These are phyloP conservation scores for Capsicum rhomboideum DNA, from an alignment of 257 asterid species.

Conservation along the genomic window DNA sequence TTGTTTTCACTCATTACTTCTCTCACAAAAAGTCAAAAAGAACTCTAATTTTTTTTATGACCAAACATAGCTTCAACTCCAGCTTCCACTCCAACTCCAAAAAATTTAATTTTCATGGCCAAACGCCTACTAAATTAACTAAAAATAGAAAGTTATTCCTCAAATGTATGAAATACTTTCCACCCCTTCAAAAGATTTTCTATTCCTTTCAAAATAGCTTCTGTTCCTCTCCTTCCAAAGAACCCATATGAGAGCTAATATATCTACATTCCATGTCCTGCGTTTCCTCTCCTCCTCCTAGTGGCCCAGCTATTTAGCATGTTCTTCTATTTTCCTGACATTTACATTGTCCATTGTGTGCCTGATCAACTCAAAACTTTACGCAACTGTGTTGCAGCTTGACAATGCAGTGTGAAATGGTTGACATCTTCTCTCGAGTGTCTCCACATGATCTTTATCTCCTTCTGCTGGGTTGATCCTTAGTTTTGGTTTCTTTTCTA, in stretches of 20 bases:
- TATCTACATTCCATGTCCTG: not conserved
- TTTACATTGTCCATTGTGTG: not conserved
- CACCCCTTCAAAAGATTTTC: not conserved
- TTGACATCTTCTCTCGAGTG: not conserved
- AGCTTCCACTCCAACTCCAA: no score
- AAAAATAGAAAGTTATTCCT: not conserved
- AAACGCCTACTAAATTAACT: not conserved
- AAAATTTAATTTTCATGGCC: no score
- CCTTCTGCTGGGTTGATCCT: not conserved
- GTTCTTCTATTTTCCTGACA: not conserved
- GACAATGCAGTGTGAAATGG: not conserved
- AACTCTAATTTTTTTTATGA: no score
- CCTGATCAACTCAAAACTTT: not conserved
- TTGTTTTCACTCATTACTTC: no score
- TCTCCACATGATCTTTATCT: not conserved
- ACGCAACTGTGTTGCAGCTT: not conserved
- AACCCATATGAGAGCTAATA: not conserved
- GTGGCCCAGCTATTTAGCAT: not conserved
- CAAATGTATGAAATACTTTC: not conserved
- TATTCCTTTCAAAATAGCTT: not conserved
- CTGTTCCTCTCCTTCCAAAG: no score
- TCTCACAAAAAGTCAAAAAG: no score
- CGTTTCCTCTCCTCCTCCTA: not conserved
- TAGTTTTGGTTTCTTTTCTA: not conserved
- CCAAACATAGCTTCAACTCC: no score